Percentiles rank a stretch among this genome's conserved stretches.
These are phyloP conservation scores for Boeremia exigua DNA, from an alignment of 2,329 filamentous ascomycete species.

Conservation along the genomic window DNA sequence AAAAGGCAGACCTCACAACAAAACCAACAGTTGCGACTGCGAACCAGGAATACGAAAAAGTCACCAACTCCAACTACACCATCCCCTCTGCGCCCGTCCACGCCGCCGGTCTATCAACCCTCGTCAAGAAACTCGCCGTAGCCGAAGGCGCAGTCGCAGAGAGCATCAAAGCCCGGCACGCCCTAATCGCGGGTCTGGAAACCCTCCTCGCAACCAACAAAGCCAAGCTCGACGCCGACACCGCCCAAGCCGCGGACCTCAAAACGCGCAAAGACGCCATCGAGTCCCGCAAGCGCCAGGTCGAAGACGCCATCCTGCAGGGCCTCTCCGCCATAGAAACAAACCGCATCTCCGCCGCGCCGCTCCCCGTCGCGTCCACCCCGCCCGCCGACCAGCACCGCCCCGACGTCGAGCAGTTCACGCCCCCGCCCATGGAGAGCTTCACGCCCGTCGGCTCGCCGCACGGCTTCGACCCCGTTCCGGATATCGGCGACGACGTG, in stretches of 20 bases:
- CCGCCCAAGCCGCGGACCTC: constrained; percentile 69
- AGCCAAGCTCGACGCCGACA: constrained; percentile 71
- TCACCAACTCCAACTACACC: constrained; percentile 72
- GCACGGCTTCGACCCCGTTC: constrained; percentile 31
- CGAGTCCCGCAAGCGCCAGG: constrained; percentile 82
- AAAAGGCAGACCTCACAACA: constrained; percentile 73
- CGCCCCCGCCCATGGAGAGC: constrained; percentile 72
- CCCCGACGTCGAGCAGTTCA: constrained; percentile 84
- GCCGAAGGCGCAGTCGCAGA: constrained; percentile 90
- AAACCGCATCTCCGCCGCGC: constrained; percentile 53
- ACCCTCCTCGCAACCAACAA: constrained; percentile 79
- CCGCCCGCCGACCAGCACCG: constrained; percentile 60
- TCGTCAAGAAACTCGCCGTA: constrained; percentile 87
- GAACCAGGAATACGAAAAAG: constrained; percentile 81
- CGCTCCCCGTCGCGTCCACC: constrained; percentile 31
- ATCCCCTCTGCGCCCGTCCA: constrained; percentile 86
- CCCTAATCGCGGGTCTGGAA: constrained; percentile 80
- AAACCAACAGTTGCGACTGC: constrained; percentile 73
- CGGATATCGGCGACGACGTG: constrained; percentile 37
- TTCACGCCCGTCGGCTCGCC: constrained; percentile 61
- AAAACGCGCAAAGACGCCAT: constrained; percentile 71
- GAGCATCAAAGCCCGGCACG: constrained; percentile 82
- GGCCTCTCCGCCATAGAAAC: constrained; percentile 71
- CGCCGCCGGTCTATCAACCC: constrained; percentile 83
- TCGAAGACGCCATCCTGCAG: constrained; percentile 90